Conservation (phyloP, 257 asterid species). For the Anisodus tanguticus region DNA sequence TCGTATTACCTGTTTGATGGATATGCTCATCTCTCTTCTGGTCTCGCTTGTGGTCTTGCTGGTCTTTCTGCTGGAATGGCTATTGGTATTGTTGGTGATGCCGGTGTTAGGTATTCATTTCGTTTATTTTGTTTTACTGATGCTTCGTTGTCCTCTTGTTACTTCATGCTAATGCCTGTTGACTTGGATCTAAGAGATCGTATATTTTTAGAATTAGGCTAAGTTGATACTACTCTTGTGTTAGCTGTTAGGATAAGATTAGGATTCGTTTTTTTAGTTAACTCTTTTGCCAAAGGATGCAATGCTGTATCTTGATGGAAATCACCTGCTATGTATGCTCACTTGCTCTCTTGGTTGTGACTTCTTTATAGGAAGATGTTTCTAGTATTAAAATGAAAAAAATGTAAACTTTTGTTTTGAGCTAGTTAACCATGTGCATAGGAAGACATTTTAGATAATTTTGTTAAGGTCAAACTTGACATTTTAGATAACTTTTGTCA, state of each 20-base stretch:
- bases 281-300: neutral
- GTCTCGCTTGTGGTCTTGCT: constrained; percentile 40
- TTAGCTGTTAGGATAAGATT: neutral
- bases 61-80: constrained; percentile 41
- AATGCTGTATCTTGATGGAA: neutral
- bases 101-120: constrained; percentile 35
- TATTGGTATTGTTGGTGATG: constrained; percentile 38
- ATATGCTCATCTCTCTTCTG: constrained; percentile 37
- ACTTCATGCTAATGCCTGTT: neutral
- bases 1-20: constrained; percentile 38
- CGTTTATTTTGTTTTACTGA: neutral
- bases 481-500: neutral
- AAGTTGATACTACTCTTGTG: neutral
- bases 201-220: neutral
- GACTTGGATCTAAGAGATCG: neutral
- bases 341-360: neutral
- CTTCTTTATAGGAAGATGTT: neutral
- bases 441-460: neutral
- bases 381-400: neutral
- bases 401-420: neutral
- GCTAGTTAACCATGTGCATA: neutral
- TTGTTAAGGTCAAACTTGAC: neutral
- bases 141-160: neutral
- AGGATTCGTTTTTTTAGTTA: neutral
- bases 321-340: neutral